Evolutionary conservation across 306 rosid species (phyloP).

Genomic region (Prinsepia uniflora): DNA sequence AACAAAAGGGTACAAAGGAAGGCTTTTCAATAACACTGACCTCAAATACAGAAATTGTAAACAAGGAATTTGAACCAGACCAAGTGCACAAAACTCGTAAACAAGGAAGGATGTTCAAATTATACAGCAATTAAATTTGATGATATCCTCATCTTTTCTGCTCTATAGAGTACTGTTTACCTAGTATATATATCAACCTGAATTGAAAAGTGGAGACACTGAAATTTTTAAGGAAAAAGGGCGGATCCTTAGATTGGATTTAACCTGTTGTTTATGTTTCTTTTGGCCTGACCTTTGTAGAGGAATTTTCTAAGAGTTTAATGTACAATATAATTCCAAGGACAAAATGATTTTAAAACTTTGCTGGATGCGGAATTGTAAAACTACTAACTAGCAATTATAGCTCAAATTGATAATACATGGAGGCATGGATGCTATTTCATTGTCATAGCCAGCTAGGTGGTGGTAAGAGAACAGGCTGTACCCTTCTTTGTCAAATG

Average conservation of each 20-base stretch:
- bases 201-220: neutral
- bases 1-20: neutral
- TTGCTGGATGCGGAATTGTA: neutral
- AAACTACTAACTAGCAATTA: neutral
- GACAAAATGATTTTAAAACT: neutral
- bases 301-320: neutral
- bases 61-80: neutral
- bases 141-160: neutral
- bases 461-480: neutral
- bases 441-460: neutral
- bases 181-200: neutral
- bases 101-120: neutral
- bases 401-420: neutral
- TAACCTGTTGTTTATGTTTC: neutral
- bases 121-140: neutral
- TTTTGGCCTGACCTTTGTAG: neutral
- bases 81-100: neutral
- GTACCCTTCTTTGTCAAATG: neutral
- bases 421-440: neutral
- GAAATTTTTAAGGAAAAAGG: neutral
- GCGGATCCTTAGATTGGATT: neutral
- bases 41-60: neutral
- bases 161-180: neutral
- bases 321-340: neutral
- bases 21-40: neutral